Evolutionary conservation across 2,329 filamentous ascomycete species (phyloP).

Genomic region (Fusarium keratoplasticum): DNA sequence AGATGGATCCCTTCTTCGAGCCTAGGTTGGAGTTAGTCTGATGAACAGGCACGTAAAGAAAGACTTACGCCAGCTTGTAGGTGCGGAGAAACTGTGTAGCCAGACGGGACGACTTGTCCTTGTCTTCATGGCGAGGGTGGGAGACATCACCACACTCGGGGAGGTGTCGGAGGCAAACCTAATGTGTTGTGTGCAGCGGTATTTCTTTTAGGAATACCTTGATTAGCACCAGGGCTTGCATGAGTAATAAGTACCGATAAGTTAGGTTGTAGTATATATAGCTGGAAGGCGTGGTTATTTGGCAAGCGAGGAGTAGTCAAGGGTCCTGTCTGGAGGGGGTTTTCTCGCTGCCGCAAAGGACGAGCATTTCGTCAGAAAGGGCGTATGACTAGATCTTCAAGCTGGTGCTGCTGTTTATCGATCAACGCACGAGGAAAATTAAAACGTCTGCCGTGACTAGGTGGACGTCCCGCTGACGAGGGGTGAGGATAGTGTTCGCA

Average conservation of each 20-base stretch:
- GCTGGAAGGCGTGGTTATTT: background rate
- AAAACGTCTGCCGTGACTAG: background rate
- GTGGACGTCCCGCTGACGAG: background rate
- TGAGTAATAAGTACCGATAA: background rate
- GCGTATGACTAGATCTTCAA: background rate
- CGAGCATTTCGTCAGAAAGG: too few species aligned
- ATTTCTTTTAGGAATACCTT: background rate
- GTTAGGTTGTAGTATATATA: background rate
- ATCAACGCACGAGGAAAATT: background rate
- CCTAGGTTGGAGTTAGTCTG: background rate
- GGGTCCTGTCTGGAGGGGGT: background rate
- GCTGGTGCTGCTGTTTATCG: background rate
- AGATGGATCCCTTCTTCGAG: conserved; percentile 9
- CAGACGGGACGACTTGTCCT: conserved; percentile 1
- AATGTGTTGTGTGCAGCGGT: background rate
- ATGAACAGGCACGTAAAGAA: background rate
- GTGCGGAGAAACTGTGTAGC: background rate
- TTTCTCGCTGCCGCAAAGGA: too few species aligned
- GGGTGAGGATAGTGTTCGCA: background rate
- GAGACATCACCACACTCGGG: background rate
- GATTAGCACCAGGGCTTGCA: background rate
- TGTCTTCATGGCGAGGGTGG: conserved; percentile 1
- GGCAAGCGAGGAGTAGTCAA: background rate
- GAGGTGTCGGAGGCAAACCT: background rate
- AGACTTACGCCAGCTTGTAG: conserved; percentile 12